Conservation (phyloP, 305 asterid genomes). For the Fraxinus dipetala region DNA sequence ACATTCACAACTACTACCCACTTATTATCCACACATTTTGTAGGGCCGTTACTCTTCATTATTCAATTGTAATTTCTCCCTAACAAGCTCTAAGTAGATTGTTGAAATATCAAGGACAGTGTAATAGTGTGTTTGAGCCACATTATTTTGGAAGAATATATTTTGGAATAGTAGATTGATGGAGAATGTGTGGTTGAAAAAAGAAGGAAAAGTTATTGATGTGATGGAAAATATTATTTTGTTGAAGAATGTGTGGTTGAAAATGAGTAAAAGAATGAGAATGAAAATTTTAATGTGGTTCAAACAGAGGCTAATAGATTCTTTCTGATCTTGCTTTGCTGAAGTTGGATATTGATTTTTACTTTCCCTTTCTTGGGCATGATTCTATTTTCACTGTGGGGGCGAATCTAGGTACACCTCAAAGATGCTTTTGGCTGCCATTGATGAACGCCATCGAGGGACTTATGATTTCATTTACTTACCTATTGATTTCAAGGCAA, state of each 20-base stretch:
- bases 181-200: too few species aligned
- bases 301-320: neutral
- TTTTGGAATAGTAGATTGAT: too few species aligned
- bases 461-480: conserved; percentile 93
- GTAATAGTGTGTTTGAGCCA: neutral
- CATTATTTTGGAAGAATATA: too few species aligned
- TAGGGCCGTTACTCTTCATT: neutral
- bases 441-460: conserved; percentile 91
- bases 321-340: conserved; percentile 1
- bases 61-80: neutral
- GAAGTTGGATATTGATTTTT: conserved; percentile 5
- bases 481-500: conserved; percentile 95
- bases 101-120: neutral
- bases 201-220: too few species aligned
- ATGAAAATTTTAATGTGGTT: too few species aligned
- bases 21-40: neutral
- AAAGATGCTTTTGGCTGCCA: conserved; percentile 96
- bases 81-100: neutral
- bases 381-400: conserved; percentile 27
- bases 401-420: conserved; percentile 73
- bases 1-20: neutral
- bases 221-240: too few species aligned
- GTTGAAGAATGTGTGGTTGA: too few species aligned
- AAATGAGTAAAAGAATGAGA: too few species aligned
- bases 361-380: conserved; percentile 1